Evolutionary conservation across 2,329 filamentous ascomycete genomes (phyloP).

Genomic region (Colletotrichum gloeosporioides): DNA sequence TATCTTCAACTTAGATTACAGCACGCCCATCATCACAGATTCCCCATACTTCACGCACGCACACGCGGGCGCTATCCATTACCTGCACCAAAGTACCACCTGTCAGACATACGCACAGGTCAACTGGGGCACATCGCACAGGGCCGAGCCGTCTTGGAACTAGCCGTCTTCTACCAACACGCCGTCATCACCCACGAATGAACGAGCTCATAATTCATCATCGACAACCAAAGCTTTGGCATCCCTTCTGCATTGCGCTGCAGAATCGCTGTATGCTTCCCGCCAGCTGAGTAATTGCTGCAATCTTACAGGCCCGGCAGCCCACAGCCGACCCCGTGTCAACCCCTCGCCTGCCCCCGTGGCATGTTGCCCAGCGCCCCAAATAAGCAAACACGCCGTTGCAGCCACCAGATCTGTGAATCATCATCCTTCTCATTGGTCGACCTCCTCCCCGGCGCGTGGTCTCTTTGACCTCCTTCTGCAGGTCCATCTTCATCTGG

Average conservation of each 20-base stretch:
- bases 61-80: neutral
- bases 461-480: slow-evolving; percentile 13
- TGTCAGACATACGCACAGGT: slow-evolving; percentile 16
- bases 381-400: slow-evolving; percentile 6
- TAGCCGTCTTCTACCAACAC: slow-evolving; percentile 6
- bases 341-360: slow-evolving; percentile 12
- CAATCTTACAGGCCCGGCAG: slow-evolving; percentile 26
- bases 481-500: slow-evolving; percentile 17
- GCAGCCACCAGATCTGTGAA: slow-evolving; percentile 23
- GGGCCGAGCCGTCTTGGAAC: slow-evolving; percentile 12
- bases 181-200: slow-evolving; percentile 21
- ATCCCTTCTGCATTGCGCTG: slow-evolving; percentile 8
- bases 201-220: slow-evolving; percentile 23
- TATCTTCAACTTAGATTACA: neutral
- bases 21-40: neutral
- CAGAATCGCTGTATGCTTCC: neutral
- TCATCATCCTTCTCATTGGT: slow-evolving; percentile 22
- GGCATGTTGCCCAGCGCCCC: slow-evolving; percentile 7
- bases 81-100: neutral
- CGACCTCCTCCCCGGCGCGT: neutral
- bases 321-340: slow-evolving; percentile 12
- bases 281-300: slow-evolving; percentile 30
- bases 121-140: slow-evolving; percentile 1
- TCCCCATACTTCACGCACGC: neutral
- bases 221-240: slow-evolving; percentile 15